These are phyloP conservation scores for Geotrichum macrosporum DNA, from an alignment of 1,139 yeast genomes.

Conservation along the genomic window DNA sequence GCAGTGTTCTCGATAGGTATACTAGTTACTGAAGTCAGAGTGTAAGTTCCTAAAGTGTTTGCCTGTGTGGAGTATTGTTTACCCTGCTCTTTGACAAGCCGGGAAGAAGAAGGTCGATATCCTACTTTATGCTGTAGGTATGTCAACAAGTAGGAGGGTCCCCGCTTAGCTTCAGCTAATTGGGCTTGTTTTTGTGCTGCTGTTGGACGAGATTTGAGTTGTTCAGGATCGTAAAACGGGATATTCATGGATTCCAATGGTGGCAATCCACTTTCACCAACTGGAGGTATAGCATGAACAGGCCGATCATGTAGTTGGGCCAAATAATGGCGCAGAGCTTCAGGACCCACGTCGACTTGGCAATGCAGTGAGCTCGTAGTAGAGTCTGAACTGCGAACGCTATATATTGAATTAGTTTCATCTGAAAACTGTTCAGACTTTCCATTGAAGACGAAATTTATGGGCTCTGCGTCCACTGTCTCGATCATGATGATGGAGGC, in stretches of 20 bases:
- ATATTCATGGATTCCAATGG: slow-evolving; percentile 10
- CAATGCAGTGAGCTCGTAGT: no score
- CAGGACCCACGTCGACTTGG: slow-evolving; percentile 1
- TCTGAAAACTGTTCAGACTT: not conserved
- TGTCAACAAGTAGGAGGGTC: slow-evolving; percentile 6
- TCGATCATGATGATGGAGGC: slow-evolving; percentile 12
- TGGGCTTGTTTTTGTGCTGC: not conserved
- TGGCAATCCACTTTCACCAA: slow-evolving; percentile 7
- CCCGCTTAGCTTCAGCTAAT: slow-evolving; percentile 1
- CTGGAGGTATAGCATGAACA: slow-evolving; percentile 5
- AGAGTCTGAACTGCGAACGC: not conserved
- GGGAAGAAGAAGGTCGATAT: slow-evolving; percentile 1
- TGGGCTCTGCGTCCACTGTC: slow-evolving; percentile 14
- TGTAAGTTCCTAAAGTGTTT: no score
- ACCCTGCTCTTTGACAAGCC: not conserved
- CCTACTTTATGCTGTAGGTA: slow-evolving; percentile 2
- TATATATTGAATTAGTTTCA: slow-evolving; percentile 5
- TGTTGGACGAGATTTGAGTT: slow-evolving; percentile 2
- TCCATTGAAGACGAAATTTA: not conserved
- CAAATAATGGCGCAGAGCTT: slow-evolving; percentile 4
- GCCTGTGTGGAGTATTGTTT: no score
- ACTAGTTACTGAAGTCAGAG: not conserved
- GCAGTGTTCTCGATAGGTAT: not conserved
- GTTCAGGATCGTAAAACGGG: slow-evolving; percentile 5
- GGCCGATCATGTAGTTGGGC: not conserved